Evolutionary conservation across 345 rosid species (phyloP), one percentile per base, ranked within the genome.

Genomic region (Sisymbrium irio): DNA sequence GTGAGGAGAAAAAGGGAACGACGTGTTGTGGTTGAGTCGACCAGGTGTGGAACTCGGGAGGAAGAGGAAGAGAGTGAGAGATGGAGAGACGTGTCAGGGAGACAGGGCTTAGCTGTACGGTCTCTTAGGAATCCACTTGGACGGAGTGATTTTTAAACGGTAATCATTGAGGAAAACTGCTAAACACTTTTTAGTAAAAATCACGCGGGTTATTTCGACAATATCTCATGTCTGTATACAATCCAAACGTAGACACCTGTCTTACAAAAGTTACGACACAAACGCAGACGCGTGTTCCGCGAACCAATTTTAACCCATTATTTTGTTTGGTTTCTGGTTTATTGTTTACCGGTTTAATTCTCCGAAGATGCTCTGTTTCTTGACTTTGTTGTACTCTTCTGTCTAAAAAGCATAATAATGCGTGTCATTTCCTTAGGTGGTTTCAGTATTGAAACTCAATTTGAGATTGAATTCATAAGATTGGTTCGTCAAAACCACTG

Each of bases 121-220:
- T 66, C 46, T 18, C 70, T 54, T 22, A 53, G 51, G 20, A 33
- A 25, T 25, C 79, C 79, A 76, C 79, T 76, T 76, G 79, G 78
- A 58, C 27, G 36, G 27, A 27, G 50, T 53, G 39, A 17, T 5
- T 27, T 51, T 51, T 36, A 14, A 66, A 50, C 60, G 36, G 65
- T 65, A 56, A 64, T 73, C 2, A 55, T 25, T 17, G 47, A 40
- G 12, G 10, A 53, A 22, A n/a, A n/a, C n/a, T n/a, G n/a, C n/a
- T n/a, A n/a, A n/a, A n/a, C n/a, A n/a, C n/a, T n/a, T 22, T 22
- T 22, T 22, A 22, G 1, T 22, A 22, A 22, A 22, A 22, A 18
- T 65, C 60, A 65, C 67, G 78, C 53, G 51, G 6, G 18, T 27
- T 2, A 46, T 55, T 33, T 37, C 25, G 1, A 47, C 5, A 35